Evolutionary conservation across 192 early-diverging fungal species (phyloP).

Genomic region (Coemansia sp.): DNA sequence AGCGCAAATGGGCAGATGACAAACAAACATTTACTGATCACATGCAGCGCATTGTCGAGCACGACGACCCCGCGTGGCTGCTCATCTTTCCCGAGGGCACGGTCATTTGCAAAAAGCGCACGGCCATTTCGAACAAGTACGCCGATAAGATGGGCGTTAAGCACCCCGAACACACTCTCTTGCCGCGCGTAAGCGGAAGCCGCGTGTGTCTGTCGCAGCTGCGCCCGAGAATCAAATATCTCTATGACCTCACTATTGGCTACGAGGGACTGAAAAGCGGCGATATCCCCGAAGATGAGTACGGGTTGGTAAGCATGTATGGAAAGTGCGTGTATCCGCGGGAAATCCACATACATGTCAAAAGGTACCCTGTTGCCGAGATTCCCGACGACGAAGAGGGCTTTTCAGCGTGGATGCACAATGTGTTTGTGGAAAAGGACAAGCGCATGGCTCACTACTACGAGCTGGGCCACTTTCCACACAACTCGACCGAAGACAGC

Average conservation of each 20-base stretch:
- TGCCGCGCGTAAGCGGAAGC: conserved; percentile 85
- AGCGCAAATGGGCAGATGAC: conserved; percentile 82
- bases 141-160: conserved; percentile 64
- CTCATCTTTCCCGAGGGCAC: conserved; percentile 97
- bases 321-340: conserved; percentile 70
- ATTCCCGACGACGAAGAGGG: conserved; percentile 70
- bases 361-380: conserved; percentile 61
- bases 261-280: conserved; percentile 72
- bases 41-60: conserved; percentile 56
- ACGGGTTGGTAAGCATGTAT: conserved; percentile 75
- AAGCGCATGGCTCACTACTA: conserved; percentile 77
- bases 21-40: conserved; percentile 61
- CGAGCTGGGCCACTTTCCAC: conserved; percentile 67
- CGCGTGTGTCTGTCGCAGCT: conserved; percentile 69
- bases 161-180: conserved; percentile 67
- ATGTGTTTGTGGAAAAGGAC: conserved; percentile 84
- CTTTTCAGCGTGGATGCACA: conserved; percentile 74
- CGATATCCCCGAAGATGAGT: conserved; percentile 81
- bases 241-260: conserved; percentile 90
- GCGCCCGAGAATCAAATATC: conserved; percentile 62
- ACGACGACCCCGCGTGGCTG: conserved; percentile 79
- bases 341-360: conserved; percentile 80
- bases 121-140: conserved; percentile 65
- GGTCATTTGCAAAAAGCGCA: conserved; percentile 74
- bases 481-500: conserved; percentile 33